These are phyloP conservation scores for Umbelopsis isabellina DNA, from an alignment of 192 early-diverging fungal genomes.

Conservation along the genomic window DNA sequence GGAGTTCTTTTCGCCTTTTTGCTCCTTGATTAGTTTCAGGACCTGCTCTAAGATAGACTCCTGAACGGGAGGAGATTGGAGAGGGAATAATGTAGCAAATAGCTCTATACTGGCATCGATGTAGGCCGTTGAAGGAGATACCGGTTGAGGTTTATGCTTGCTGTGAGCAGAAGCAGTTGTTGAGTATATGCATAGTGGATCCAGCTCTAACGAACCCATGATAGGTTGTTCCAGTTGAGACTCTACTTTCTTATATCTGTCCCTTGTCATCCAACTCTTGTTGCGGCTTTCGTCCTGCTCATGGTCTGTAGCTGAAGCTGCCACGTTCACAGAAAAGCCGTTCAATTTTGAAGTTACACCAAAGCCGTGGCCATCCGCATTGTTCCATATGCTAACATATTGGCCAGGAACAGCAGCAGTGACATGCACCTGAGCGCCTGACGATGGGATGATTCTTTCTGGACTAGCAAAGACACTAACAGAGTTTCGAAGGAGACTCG, in stretches of 20 bases:
- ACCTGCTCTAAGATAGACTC: conserved; percentile 78
- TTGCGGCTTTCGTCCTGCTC: conserved; percentile 46
- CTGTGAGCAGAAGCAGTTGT: conserved; percentile 39
- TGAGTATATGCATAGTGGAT: conserved; percentile 55
- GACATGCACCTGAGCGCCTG: conserved; percentile 49
- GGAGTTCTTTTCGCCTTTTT: conserved; percentile 69
- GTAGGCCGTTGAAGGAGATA: conserved; percentile 54
- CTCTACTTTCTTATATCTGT: conserved; percentile 41
- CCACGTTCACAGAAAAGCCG: conserved; percentile 50
- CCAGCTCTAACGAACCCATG: conserved; percentile 65
- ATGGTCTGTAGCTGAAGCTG: conserved; percentile 37
- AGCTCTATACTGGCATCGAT: conserved; percentile 84
- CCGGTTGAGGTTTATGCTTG: conserved; percentile 46
- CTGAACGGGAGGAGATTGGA: conserved; percentile 71
- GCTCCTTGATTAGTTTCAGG: conserved; percentile 60
- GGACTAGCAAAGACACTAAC: conserved; percentile 56
- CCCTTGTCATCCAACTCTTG: conserved; percentile 48
- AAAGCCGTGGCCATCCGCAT: conserved; percentile 57
- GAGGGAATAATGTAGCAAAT: conserved; percentile 75
- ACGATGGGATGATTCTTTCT: conserved; percentile 50
- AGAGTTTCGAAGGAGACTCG: conserved; percentile 47
- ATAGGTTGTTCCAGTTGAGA: conserved; percentile 59
- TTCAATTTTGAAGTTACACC: conserved; percentile 61
- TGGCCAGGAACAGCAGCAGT: conserved; percentile 50
- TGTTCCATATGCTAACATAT: conserved; percentile 57